Percentiles rank a stretch among this genome's conserved stretches.
Conservation (phyloP, 345 rosid genomes). For the Eucalyptus cladocalyx region DNA sequence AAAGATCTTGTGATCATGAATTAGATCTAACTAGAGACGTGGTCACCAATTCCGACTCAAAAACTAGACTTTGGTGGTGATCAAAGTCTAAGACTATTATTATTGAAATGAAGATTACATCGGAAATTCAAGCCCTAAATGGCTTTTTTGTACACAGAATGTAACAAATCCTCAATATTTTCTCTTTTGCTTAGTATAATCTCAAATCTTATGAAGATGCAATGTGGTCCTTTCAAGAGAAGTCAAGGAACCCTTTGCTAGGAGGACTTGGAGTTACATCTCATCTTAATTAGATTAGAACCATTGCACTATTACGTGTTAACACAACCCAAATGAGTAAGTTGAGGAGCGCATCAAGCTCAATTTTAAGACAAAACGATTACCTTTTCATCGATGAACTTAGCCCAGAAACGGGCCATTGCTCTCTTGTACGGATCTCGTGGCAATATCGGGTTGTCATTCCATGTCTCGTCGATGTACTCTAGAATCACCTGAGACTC, state of each 20-base stretch:
- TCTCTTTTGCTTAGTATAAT: neutral
- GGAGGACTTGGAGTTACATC: neutral
- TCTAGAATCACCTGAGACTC: no score
- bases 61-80: neutral
- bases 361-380: no score
- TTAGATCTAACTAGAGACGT: neutral
- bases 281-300: neutral
- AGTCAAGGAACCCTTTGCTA: neutral
- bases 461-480: no score
- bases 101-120: neutral
- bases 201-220: neutral
- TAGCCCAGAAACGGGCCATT: no score
- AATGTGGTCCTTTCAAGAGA: neutral
- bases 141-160: neutral
- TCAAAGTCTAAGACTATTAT: neutral
- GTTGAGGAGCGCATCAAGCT: no score
- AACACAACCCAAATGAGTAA: no score
- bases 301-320: neutral
- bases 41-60: neutral
- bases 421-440: no score
- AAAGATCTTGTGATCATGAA: neutral
- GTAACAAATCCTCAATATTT: neutral
- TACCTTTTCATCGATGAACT: constrained; percentile 6
- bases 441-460: no score
- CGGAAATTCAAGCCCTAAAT: neutral